Evolutionary conservation across 345 rosid genomes (phyloP).

Genomic region (Rhizophora mangle): DNA sequence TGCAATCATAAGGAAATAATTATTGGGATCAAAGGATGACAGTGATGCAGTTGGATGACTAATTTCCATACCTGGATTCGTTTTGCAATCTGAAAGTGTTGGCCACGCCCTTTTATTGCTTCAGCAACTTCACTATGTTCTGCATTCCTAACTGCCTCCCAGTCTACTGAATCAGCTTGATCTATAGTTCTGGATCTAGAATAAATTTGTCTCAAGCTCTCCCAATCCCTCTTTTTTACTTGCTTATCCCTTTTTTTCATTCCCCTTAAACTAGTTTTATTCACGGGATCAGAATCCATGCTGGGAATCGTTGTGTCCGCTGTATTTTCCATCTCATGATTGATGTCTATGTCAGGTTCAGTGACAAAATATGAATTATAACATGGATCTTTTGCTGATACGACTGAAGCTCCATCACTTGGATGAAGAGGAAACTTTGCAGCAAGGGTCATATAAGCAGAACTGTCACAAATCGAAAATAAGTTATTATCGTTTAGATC

Average conservation of each 20-base stretch:
- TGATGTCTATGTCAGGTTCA: too few species aligned
- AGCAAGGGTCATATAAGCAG: slow-evolving; percentile 89
- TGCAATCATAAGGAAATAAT: slow-evolving; percentile 35
- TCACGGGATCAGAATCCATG: slow-evolving; percentile 12
- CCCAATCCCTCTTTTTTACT: slow-evolving; percentile 74
- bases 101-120: slow-evolving; percentile 76
- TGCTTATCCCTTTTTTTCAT: slow-evolving; percentile 18
- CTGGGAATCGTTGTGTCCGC: neutral
- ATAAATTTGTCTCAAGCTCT: slow-evolving; percentile 50
- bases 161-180: slow-evolving; percentile 73
- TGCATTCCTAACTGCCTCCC: slow-evolving; percentile 72
- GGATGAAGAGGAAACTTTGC: slow-evolving; percentile 60
- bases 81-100: slow-evolving; percentile 85
- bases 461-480: slow-evolving; percentile 44
- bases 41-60: too few species aligned
- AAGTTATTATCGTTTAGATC: too few species aligned
- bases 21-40: too few species aligned
- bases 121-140: slow-evolving; percentile 48
- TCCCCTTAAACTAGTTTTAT: too few species aligned
- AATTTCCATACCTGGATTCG: slow-evolving; percentile 59
- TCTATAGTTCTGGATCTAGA: slow-evolving; percentile 34
- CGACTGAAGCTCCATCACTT: too few species aligned
- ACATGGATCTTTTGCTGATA: slow-evolving; percentile 27
- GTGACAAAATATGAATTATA: too few species aligned
- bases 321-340: too few species aligned